Evolutionary conservation across 106 monocot species (phyloP).

Genomic region (Amphibolis antarctica): DNA sequence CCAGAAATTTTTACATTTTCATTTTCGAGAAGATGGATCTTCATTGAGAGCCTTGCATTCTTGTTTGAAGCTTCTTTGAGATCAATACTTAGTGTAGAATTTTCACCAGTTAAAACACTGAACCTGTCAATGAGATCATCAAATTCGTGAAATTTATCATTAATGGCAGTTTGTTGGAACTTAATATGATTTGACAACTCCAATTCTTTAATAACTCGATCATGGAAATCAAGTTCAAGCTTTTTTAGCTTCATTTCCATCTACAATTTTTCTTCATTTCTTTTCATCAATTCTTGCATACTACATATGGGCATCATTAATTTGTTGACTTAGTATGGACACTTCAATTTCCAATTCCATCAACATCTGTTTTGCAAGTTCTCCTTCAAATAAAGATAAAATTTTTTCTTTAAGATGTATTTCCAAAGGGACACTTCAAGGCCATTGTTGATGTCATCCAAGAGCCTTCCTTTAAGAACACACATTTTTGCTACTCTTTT

Average conservation of each 20-base stretch:
- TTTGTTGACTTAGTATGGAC: not conserved
- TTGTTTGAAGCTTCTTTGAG: conserved; percentile 1
- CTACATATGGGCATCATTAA: not conserved
- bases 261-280: not conserved
- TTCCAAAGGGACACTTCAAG: conserved; percentile 9
- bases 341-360: conserved; percentile 5
- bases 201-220: not conserved
- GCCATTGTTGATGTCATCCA: conserved; percentile 48
- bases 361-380: conserved; percentile 10
- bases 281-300: not conserved
- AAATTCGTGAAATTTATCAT: conserved; percentile 4
- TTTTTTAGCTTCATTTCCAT: conserved; percentile 4
- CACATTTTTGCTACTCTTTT: conserved; percentile 57
- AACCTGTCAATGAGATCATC: conserved; percentile 1
- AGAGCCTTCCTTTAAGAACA: conserved; percentile 55
- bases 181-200: conserved; percentile 3
- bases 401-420: conserved; percentile 17
- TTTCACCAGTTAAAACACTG: conserved; percentile 4
- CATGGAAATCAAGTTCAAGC: conserved; percentile 1
- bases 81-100: not conserved
- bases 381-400: conserved; percentile 23
- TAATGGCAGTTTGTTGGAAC: not conserved
- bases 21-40: conserved; percentile 4
- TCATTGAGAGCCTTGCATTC: not conserved
- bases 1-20: conserved; percentile 10